These are phyloP conservation scores for Ascochyta rabiei DNA, from an alignment of 2,329 filamentous ascomycete species.

Conservation along the genomic window DNA sequence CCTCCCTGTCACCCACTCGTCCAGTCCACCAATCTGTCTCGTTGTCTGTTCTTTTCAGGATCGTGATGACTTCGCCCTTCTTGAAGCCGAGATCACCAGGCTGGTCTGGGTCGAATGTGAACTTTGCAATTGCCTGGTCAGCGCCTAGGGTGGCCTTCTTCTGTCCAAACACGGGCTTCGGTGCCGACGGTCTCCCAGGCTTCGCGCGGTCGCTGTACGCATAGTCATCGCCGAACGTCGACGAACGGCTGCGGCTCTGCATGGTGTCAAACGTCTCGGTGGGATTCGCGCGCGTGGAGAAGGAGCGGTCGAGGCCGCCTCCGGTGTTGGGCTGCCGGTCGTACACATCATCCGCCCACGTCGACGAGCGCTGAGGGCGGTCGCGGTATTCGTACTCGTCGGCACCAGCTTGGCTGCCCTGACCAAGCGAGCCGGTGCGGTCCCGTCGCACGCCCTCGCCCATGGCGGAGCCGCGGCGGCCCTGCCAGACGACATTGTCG, in stretches of 20 bases:
- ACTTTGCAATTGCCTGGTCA: conserved; percentile 89
- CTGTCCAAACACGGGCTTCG: conserved; percentile 80
- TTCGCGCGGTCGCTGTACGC: conserved; percentile 63
- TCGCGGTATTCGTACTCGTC: conserved; percentile 60
- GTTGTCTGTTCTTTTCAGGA: conserved; percentile 91
- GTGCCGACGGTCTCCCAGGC: conserved; percentile 80
- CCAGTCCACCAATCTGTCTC: conserved; percentile 99
- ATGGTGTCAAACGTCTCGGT: conserved; percentile 58
- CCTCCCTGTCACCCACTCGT: conserved; percentile 79
- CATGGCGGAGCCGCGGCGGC: conserved; percentile 70
- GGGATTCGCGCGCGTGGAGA: conserved; percentile 57
- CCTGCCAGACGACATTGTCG: conserved; percentile 85
- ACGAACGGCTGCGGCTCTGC: conserved; percentile 46
- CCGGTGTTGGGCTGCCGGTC: conserved; percentile 59
- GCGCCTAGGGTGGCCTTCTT: conserved; percentile 54
- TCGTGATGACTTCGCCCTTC: conserved; percentile 95
- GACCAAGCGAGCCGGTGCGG: conserved; percentile 45
- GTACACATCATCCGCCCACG: conserved; percentile 79
- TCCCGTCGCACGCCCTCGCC: conserved; percentile 68
- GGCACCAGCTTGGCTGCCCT: conserved; percentile 42
- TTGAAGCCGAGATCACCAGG: conserved; percentile 93
- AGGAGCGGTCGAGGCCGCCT: conserved; percentile 53
- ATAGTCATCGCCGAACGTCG: conserved; percentile 57
- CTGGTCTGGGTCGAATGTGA: conserved; percentile 93
- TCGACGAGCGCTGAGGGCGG: conserved; percentile 66